Evolutionary conservation across 805 yeast genomes (phyloP), one percentile per base, ranked within the genome.

Genomic region (Myxozyma geophila): DNA sequence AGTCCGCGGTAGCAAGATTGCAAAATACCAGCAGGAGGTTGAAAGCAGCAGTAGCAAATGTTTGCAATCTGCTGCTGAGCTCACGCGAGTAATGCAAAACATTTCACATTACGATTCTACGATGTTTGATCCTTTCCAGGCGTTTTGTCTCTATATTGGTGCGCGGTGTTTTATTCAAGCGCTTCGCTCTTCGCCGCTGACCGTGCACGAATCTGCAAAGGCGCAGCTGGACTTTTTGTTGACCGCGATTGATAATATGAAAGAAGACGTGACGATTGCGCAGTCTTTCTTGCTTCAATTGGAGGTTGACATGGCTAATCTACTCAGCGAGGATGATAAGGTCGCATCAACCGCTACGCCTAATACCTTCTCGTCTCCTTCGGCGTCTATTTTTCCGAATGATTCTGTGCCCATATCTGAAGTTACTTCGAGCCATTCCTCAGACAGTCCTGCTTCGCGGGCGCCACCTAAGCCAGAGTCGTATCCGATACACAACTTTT

Each of bases 111-210:
- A 28, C 21, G 65, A 53, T 13, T 19, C 56, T 6, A 13, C 44
- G 2, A 2, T 44, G 33, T 40, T 57, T 23, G 57, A 64, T 41
- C 39, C 58, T 15, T 57, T 55, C 37, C 49, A 53, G 23, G 49
- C 50, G 19, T 66, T 63, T 57, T 55, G 62, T 19, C 0, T 63
- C 8, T 66, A 54, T 46, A 41, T 66, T n/a, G 64, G 62, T 7
- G 68, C 69, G 41, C 58, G 69, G 19, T 66, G 67, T 48, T 63
- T 66, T 37, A 53, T 63, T 17, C 68, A 66, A 19, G 63, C 55
- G 1, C 35, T 66, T 44, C 33, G 52, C 28, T 19, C 50, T 13
- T 12, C 51, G 6, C 51, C 54, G 13, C 10, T 23, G n/a, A 33
- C 23, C 5, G 47, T 54, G 17, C 44, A 52, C 28, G 49, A 40